Evolutionary conservation across 441 rosid species (phyloP).

Genomic region (Aquilaria agallochum): DNA sequence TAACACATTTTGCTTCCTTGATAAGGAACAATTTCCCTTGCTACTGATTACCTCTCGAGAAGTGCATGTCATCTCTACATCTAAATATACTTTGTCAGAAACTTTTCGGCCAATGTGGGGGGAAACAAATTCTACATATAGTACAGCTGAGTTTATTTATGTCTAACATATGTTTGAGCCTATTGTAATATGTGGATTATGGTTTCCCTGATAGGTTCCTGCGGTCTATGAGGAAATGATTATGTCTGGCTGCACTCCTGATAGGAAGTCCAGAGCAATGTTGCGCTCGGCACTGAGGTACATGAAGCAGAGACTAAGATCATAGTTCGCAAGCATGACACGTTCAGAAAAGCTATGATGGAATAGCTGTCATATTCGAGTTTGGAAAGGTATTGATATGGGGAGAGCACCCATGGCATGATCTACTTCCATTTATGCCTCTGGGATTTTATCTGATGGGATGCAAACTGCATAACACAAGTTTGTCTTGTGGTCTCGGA

Average conservation of each 20-base stretch:
- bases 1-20: too few relatives aligned
- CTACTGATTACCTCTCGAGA: too few relatives aligned
- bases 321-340: conserved; percentile 19
- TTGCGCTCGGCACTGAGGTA: conserved; percentile 89
- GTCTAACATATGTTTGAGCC: too few relatives aligned
- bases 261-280: conserved; percentile 94
- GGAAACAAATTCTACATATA: background rate
- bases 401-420: conserved; percentile 22
- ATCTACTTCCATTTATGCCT: background rate
- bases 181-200: background rate
- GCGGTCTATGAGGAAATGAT: conserved; percentile 93
- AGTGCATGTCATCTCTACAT: too few relatives aligned
- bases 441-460: too few relatives aligned
- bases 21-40: too few relatives aligned
- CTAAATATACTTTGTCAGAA: too few relatives aligned
- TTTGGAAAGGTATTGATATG: conserved; percentile 8
- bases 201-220: conserved; percentile 65
- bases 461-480: too few relatives aligned
- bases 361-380: background rate
- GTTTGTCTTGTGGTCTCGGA: too few relatives aligned
- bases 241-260: conserved; percentile 81
- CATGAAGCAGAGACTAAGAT: conserved; percentile 70
- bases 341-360: conserved; percentile 12
- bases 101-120: too few relatives aligned
- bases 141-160: background rate